phyloP scores from a whole-genome alignment of 1,284 basidiomycete species.

The Marasmius tenuissimus region DNA sequence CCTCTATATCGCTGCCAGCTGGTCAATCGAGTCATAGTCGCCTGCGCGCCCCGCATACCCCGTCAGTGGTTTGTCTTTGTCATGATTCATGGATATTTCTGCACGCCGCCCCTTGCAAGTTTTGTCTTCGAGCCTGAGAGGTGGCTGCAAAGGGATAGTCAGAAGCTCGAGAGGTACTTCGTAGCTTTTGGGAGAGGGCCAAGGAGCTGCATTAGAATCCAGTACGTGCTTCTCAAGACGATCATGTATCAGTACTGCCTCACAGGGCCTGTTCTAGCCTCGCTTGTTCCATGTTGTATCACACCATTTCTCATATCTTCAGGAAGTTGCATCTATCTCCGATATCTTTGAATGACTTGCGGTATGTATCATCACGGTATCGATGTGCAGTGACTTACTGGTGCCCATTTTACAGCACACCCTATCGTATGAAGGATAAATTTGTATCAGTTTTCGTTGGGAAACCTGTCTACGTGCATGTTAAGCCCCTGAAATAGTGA shows the following conservation, averaged over 20 bases:
- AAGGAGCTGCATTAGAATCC: conserved; percentile 23
- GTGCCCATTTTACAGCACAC: not conserved
- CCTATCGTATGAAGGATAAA: not conserved
- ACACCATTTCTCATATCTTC: not conserved
- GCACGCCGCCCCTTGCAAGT: too few relatives aligned
- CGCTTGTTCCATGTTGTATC: not conserved
- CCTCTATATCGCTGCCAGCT: too few relatives aligned
- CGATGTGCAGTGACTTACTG: not conserved
- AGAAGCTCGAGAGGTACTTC: conserved; percentile 18
- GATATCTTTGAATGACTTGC: not conserved
- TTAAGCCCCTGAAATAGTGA: not conserved
- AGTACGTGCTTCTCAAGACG: conserved; percentile 13
- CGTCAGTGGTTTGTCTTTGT: too few relatives aligned
- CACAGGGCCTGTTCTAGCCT: not conserved
- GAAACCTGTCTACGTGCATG: not conserved
- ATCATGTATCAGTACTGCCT: not conserved
- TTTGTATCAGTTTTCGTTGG: not conserved
- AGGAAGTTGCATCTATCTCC: not conserved
- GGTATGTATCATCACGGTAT: not conserved
- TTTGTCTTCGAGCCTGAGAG: conserved; percentile 5
- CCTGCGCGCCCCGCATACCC: too few relatives aligned
- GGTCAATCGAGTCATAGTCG: too few relatives aligned
- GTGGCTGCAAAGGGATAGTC: conserved; percentile 4
- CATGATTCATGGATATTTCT: too few relatives aligned
- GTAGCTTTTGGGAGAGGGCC: conserved; percentile 23